Percentiles rank a stretch among this genome's conserved stretches.
Conservation (phyloP, 2,329 filamentous ascomycete genomes). For the Fusarium sp. region DNA sequence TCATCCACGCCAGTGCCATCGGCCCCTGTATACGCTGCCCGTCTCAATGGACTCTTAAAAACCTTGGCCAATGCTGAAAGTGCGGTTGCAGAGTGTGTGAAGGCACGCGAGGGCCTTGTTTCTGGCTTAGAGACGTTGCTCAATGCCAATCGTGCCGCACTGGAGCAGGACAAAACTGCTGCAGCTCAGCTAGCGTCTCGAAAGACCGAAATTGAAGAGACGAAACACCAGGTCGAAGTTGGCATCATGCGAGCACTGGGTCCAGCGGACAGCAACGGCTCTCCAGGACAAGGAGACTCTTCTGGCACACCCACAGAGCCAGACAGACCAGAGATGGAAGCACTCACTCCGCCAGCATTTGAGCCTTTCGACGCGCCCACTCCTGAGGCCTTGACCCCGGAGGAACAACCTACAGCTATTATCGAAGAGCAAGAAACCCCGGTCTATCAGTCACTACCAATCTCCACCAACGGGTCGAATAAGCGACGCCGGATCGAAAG, state of each 20-base stretch:
- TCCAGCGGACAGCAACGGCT: slow-evolving; percentile 62
- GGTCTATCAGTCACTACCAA: slow-evolving; percentile 59
- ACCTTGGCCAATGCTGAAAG: slow-evolving; percentile 87
- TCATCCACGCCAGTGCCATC: slow-evolving; percentile 74
- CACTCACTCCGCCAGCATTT: slow-evolving; percentile 76
- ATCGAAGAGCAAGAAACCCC: slow-evolving; percentile 55
- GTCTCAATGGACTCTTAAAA: slow-evolving; percentile 89
- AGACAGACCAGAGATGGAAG: slow-evolving; percentile 83
- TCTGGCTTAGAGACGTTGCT: slow-evolving; percentile 84
- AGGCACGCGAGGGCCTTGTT: slow-evolving; percentile 81
- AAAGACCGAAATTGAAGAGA: slow-evolving; percentile 77
- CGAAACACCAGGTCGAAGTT: slow-evolving; percentile 89
- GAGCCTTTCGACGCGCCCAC: slow-evolving; percentile 38
- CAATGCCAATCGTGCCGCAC: slow-evolving; percentile 72
- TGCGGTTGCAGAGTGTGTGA: slow-evolving; percentile 88
- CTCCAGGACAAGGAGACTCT: slow-evolving; percentile 58
- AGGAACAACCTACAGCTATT: slow-evolving; percentile 39
- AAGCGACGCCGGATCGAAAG: slow-evolving; percentile 64
- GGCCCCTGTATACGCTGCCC: slow-evolving; percentile 89
- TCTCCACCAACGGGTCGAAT: slow-evolving; percentile 62
- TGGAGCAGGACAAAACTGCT: slow-evolving; percentile 74
- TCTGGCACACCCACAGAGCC: slow-evolving; percentile 64
- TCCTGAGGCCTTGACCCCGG: slow-evolving; percentile 29
- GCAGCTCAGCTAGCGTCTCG: slow-evolving; percentile 71
- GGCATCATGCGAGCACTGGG: slow-evolving; percentile 87